Percentiles rank a stretch among this genome's conserved stretches.
Conservation (phyloP, 257 asterid species). For the Solanum habrochaites region DNA sequence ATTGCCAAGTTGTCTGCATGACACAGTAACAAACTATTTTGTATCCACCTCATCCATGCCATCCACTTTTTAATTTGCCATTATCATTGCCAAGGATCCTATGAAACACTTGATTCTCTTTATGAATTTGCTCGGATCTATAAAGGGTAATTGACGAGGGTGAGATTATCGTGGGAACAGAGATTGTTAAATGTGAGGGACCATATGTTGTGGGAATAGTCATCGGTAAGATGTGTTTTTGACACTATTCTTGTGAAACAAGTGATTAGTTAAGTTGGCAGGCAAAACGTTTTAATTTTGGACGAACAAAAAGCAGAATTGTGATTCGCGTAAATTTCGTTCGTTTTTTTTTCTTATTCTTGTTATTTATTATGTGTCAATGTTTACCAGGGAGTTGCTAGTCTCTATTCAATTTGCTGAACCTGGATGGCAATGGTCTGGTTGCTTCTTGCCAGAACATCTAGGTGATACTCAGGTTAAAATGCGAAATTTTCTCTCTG, state of each 20-base stretch:
- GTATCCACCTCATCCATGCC: background rate
- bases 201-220: background rate
- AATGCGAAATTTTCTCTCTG: slow-evolving; percentile 65
- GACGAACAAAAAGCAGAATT: background rate
- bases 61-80: background rate
- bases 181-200: background rate
- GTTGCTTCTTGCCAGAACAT: slow-evolving; percentile 87
- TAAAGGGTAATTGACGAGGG: background rate
- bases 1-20: background rate
- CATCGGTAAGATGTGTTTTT: background rate
- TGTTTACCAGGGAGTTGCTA: slow-evolving; percentile 58
- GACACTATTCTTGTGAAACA: background rate
- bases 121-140: background rate
- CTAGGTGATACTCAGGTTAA: slow-evolving; percentile 94
- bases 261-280: background rate
- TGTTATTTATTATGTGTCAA: background rate
- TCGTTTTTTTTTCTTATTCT: background rate
- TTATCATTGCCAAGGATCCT: background rate
- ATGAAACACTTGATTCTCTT: background rate
- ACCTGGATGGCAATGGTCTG: slow-evolving; percentile 99
- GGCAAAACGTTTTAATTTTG: background rate
- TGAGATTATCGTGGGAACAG: background rate
- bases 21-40: background rate
- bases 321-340: background rate
- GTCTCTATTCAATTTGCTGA: slow-evolving; percentile 72